Evolutionary conservation across 2,329 filamentous ascomycete genomes (phyloP).

Genomic region (Aureobasidium sp.): DNA sequence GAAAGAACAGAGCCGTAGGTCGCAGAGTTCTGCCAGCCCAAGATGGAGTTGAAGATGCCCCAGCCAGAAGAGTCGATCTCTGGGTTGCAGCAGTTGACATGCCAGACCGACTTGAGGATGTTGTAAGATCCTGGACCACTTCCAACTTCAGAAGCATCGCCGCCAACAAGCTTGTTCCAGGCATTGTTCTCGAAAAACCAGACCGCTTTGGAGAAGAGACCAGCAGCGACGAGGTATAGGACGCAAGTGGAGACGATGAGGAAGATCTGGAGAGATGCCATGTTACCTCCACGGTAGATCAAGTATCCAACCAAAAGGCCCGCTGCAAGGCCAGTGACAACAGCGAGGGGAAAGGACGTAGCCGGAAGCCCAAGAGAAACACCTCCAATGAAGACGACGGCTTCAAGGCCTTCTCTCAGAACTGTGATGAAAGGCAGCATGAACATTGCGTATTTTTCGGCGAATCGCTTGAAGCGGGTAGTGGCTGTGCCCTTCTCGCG

Average conservation of each 20-base stretch:
- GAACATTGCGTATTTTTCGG: constrained; percentile 81
- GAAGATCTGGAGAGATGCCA: constrained; percentile 65
- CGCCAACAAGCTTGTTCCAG: constrained; percentile 60
- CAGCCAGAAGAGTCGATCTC: constrained; percentile 67
- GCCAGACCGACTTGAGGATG: constrained; percentile 71
- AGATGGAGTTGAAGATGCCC: constrained; percentile 79
- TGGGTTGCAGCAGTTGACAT: constrained; percentile 78
- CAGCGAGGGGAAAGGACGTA: constrained; percentile 68
- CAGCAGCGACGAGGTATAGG: constrained; percentile 76
- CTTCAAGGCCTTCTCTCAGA: constrained; percentile 79
- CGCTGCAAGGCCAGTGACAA: constrained; percentile 62
- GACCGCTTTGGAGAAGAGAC: constrained; percentile 69
- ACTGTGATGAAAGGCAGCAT: constrained; percentile 79
- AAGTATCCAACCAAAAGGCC: constrained; percentile 63
- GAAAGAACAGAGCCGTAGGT: constrained; percentile 81
- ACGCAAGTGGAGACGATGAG: constrained; percentile 76
- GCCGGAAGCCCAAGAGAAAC: constrained; percentile 72
- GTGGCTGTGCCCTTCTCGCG: constrained; percentile 32
- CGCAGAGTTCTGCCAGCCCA: constrained; percentile 84
- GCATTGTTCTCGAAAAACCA: constrained; percentile 65
- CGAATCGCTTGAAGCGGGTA: constrained; percentile 53
- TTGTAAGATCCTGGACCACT: constrained; percentile 71
- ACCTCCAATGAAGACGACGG: constrained; percentile 77
- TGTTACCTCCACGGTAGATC: constrained; percentile 67
- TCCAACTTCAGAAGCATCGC: constrained; percentile 56